Conservation (phyloP, 768 basidiomycete genomes). For the Hericium erinaceus region DNA sequence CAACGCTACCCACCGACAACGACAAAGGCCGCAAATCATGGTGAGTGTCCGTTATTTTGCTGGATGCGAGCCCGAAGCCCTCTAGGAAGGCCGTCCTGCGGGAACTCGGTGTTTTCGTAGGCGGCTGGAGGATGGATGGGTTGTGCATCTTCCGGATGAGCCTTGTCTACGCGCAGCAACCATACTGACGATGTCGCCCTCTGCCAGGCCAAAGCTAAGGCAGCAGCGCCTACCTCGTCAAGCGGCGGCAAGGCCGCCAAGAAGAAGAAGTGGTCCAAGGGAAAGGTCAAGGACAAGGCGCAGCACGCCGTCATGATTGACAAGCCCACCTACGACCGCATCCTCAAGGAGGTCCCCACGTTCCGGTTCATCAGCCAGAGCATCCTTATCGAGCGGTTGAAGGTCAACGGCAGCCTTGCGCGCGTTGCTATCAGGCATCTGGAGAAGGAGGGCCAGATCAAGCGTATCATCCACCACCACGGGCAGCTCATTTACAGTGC, state of each 20-base stretch:
- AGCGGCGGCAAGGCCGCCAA: slow-evolving; percentile 84
- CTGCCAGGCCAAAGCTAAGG: slow-evolving; percentile 53
- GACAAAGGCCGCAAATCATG: slow-evolving; percentile 24
- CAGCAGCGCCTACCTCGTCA: slow-evolving; percentile 54
- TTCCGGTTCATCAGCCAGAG: slow-evolving; percentile 98
- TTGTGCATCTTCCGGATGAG: slow-evolving; percentile 14
- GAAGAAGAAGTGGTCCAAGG: slow-evolving; percentile 99
- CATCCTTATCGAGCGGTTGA: slow-evolving; percentile 97
- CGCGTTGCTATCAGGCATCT: slow-evolving; percentile 85
- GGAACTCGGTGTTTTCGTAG: slow-evolving; percentile 1
- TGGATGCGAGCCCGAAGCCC: not conserved
- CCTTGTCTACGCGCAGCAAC: slow-evolving; percentile 6
- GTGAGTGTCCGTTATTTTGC: slow-evolving; percentile 16
- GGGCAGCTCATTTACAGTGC: slow-evolving; percentile 92
- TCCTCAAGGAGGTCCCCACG: slow-evolving; percentile 97
- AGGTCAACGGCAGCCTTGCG: slow-evolving; percentile 92
- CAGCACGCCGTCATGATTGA: slow-evolving; percentile 93
- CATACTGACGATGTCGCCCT: not conserved
- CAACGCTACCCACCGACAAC: slow-evolving; percentile 9
- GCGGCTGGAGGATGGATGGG: slow-evolving; percentile 20
- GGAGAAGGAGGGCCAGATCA: slow-evolving; percentile 91
- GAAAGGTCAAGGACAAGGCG: slow-evolving; percentile 99
- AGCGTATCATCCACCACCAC: slow-evolving; percentile 93
- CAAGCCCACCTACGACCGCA: slow-evolving; percentile 87
- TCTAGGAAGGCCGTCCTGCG: not conserved